phyloP scores from a whole-genome alignment of 805 yeast species.

The Myxozyma mucilagina region DNA sequence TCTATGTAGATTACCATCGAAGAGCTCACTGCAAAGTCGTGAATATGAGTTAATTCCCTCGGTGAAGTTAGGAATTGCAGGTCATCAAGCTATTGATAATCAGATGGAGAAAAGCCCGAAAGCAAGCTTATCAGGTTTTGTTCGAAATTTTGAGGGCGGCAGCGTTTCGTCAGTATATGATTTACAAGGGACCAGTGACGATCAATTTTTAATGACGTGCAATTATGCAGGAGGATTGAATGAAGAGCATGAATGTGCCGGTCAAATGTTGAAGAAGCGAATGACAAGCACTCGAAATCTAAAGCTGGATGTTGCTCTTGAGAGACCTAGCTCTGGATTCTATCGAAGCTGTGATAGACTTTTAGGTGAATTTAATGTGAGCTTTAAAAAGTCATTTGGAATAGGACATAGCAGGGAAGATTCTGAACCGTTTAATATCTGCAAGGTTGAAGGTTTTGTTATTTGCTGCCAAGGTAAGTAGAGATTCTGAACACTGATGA shows the following conservation, averaged over 20 bases:
- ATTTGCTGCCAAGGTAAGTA: constrained; percentile 3
- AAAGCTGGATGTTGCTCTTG: neutral
- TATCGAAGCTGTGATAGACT: neutral
- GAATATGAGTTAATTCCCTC: too few relatives aligned
- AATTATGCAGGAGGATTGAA: neutral
- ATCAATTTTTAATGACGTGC: neutral
- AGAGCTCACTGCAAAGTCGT: neutral
- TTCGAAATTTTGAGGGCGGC: neutral
- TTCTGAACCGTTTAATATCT: neutral
- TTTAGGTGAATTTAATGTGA: neutral
- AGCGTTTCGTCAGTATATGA: neutral
- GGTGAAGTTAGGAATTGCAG: too few relatives aligned
- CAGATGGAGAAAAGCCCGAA: neutral
- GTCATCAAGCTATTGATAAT: too few relatives aligned
- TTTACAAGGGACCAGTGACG: neutral
- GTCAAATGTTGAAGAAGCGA: neutral
- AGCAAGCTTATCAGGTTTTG: neutral
- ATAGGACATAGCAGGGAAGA: neutral
- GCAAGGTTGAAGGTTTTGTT: neutral
- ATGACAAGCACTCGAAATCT: too few relatives aligned
- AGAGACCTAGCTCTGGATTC: neutral
- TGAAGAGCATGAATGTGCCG: neutral
- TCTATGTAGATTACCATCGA: neutral
- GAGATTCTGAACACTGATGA: neutral
- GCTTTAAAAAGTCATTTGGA: neutral